A percentile compares a stretch with the other conserved stretches of the same genome.
Evolutionary conservation across 2,329 filamentous ascomycete genomes (phyloP).

Genomic region (Dothistroma septosporum): DNA sequence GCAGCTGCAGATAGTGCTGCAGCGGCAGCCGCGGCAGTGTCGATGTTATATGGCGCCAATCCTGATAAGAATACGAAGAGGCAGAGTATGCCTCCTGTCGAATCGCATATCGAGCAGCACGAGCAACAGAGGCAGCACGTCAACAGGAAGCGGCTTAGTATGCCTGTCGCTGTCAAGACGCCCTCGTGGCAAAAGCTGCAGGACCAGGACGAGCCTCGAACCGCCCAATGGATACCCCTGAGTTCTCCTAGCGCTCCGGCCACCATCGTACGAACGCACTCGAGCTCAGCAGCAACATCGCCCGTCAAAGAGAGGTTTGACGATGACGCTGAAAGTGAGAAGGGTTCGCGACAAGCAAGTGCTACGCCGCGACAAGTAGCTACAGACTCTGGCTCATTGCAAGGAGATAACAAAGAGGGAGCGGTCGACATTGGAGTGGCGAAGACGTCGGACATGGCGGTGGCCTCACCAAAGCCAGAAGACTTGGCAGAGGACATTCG

Average conservation of each 20-base stretch:
- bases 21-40: constrained; percentile 13
- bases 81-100: constrained; percentile 1
- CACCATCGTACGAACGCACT: neutral
- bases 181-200: neutral
- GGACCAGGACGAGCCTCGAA: constrained; percentile 4
- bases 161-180: constrained; percentile 6
- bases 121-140: constrained; percentile 15
- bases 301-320: neutral
- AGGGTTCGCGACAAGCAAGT: neutral
- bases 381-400: neutral
- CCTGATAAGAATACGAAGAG: constrained; percentile 2
- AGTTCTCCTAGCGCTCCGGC: neutral
- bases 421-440: constrained; percentile 39
- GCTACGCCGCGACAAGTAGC: constrained; percentile 4
- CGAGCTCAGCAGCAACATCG: neutral
- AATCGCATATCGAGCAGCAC: constrained; percentile 10
- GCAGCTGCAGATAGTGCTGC: constrained; percentile 17
- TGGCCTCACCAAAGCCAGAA: constrained; percentile 14
- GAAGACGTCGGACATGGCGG: constrained; percentile 37
- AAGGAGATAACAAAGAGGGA: constrained; percentile 8
- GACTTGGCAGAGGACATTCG: constrained; percentile 10
- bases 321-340: neutral
- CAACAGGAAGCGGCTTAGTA: constrained; percentile 16
- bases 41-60: constrained; percentile 10
- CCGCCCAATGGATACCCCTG: neutral